Conservation (phyloP, 495 filamentous ascomycete genomes). For the Penicillium diatomitis region DNA sequence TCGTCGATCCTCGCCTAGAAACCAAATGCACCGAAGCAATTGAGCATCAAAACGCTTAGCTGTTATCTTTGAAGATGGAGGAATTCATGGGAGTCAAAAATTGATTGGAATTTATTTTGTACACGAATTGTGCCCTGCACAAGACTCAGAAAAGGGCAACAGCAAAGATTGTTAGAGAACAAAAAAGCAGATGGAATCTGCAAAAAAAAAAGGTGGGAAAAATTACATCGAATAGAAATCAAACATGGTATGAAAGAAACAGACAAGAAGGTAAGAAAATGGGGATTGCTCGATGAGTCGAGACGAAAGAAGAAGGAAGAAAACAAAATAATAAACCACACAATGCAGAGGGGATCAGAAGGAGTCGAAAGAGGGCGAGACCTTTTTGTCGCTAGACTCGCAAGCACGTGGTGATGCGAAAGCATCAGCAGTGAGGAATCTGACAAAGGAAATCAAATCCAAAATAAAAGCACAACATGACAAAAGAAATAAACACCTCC, state of each 20-base stretch:
- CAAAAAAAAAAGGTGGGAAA: slow-evolving; percentile 6
- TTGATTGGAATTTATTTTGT: slow-evolving; percentile 21
- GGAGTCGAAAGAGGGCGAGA: too few relatives aligned
- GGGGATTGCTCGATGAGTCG: background rate
- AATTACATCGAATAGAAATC: slow-evolving; percentile 20
- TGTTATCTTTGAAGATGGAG: too few relatives aligned
- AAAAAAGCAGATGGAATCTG: background rate
- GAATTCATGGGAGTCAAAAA: slow-evolving; percentile 16
- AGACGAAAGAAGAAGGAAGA: slow-evolving; percentile 1
- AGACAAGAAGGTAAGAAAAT: slow-evolving; percentile 1
- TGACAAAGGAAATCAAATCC: slow-evolving; percentile 10
- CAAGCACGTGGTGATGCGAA: background rate
- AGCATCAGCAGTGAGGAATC: slow-evolving; percentile 5
- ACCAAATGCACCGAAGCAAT: too few relatives aligned
- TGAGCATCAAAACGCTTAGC: too few relatives aligned
- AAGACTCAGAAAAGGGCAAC: slow-evolving; percentile 5
- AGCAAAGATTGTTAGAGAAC: background rate
- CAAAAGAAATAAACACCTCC: slow-evolving; percentile 19
- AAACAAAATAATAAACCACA: background rate
- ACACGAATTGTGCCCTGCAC: slow-evolving; percentile 30
- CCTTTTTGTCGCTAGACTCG: too few relatives aligned
- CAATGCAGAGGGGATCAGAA: too few relatives aligned
- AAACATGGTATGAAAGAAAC: slow-evolving; percentile 11
- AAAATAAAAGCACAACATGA: slow-evolving; percentile 13
- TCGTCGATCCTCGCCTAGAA: too few relatives aligned